Evolutionary conservation across 2,329 filamentous ascomycete genomes (phyloP).

Genomic region (Fusarium tjaetaba): DNA sequence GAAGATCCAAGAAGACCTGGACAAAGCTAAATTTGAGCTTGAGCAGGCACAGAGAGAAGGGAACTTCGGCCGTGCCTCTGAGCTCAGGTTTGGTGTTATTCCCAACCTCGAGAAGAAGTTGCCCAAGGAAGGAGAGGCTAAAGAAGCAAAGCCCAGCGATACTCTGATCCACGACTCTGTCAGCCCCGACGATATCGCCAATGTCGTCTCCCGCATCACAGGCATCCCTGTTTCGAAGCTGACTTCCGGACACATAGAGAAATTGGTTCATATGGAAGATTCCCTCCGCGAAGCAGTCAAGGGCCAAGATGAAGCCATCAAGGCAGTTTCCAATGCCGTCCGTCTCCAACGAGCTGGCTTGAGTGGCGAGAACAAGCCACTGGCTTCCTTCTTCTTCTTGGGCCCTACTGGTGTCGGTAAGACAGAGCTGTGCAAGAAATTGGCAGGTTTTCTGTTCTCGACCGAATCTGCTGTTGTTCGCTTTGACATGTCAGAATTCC

Average conservation of each 20-base stretch:
- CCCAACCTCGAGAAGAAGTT: constrained; percentile 82
- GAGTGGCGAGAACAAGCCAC: constrained; percentile 88
- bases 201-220: constrained; percentile 88
- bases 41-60: constrained; percentile 88
- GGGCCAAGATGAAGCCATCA: constrained; percentile 93
- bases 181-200: constrained; percentile 93
- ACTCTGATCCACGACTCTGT: constrained; percentile 91
- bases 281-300: constrained; percentile 83
- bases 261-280: constrained; percentile 95
- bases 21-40: constrained; percentile 84
- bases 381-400: constrained; percentile 97
- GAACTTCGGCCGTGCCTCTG: constrained; percentile 89
- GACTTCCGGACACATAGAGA: constrained; percentile 92
- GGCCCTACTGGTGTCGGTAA: constrained; percentile 97
- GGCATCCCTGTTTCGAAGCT: constrained; percentile 94
- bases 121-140: constrained; percentile 73
- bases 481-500: constrained; percentile 98
- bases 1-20: constrained; percentile 86
- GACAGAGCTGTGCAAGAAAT: constrained; percentile 96
- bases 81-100: constrained; percentile 88
- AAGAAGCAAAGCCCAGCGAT: constrained; percentile 52
- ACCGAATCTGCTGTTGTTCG: constrained; percentile 90
- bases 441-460: constrained; percentile 92
- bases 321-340: constrained; percentile 90
- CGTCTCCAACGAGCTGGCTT: constrained; percentile 92